Evolutionary conservation across 2,329 filamentous ascomycete species (phyloP).

Genomic region (Neopestalotiopsis sp.): DNA sequence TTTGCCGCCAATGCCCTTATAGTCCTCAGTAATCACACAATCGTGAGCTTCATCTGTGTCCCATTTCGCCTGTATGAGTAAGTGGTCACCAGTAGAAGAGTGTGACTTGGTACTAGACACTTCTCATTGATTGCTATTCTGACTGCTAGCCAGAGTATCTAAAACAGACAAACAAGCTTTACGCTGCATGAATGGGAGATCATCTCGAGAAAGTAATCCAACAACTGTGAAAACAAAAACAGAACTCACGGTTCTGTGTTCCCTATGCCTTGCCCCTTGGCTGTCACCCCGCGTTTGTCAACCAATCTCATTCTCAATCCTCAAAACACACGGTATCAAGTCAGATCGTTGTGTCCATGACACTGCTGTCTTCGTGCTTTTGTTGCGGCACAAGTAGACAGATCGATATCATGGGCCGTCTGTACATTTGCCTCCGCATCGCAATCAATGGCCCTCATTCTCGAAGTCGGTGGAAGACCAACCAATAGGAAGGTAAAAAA

Average conservation of each 20-base stretch:
- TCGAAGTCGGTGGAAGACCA: not conserved
- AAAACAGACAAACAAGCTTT: not conserved
- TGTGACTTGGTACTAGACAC: too few species aligned
- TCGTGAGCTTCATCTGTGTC: too few species aligned
- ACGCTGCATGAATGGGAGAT: not conserved
- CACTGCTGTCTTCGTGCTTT: too few species aligned
- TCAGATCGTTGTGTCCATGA: too few species aligned
- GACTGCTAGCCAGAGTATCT: not conserved
- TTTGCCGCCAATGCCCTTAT: too few species aligned
- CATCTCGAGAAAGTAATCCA: not conserved
- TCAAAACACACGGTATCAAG: too few species aligned
- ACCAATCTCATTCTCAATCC: too few species aligned
- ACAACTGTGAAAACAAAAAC: not conserved
- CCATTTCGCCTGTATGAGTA: too few species aligned
- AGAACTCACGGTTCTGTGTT: not conserved
- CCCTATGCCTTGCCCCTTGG: not conserved
- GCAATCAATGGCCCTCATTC: not conserved
- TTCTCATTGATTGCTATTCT: too few species aligned
- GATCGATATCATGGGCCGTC: not conserved
- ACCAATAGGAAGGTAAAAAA: slow-evolving; percentile 10
- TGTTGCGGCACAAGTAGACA: too few species aligned
- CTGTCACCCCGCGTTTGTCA: not conserved
- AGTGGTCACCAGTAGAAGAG: too few species aligned
- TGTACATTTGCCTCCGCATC: not conserved
- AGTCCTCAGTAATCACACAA: too few species aligned